A percentile compares a stretch with the other conserved stretches of the same genome.
Conservation (phyloP, 2,329 filamentous ascomycete species). For the Sclerotinia nivalis region DNA sequence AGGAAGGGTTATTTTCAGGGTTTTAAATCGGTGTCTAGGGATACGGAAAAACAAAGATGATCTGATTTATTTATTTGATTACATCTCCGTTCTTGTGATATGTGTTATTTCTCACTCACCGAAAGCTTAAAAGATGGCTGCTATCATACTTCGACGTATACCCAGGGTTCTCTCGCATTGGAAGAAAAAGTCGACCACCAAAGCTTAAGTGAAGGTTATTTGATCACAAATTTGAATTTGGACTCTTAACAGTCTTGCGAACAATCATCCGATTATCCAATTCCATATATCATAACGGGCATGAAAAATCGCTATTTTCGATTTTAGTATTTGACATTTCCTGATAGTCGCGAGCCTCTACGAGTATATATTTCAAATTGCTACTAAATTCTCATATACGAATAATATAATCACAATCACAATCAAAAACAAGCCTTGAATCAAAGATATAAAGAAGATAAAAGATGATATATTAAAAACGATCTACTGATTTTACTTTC, state of each 20-base stretch:
- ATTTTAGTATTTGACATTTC: too few species aligned
- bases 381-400: not conserved
- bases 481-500: not conserved
- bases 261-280: too few species aligned
- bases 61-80: not conserved
- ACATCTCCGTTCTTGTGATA: not conserved
- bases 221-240: too few species aligned
- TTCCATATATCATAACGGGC: too few species aligned
- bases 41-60: not conserved
- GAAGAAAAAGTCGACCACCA: too few species aligned
- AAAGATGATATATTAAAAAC: not conserved
- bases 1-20: slow-evolving; percentile 52
- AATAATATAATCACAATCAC: too few species aligned
- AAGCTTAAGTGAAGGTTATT: too few species aligned
- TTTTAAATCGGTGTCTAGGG: slow-evolving; percentile 40
- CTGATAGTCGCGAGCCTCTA: too few species aligned
- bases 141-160: not conserved
- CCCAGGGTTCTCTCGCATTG: not conserved
- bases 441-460: not conserved
- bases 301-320: too few species aligned
- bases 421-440: too few species aligned
- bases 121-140: not conserved
- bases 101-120: not conserved
- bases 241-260: too few species aligned
- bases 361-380: too few species aligned